Conservation (phyloP, 441 rosid genomes). For the Adansonia gregorii region DNA sequence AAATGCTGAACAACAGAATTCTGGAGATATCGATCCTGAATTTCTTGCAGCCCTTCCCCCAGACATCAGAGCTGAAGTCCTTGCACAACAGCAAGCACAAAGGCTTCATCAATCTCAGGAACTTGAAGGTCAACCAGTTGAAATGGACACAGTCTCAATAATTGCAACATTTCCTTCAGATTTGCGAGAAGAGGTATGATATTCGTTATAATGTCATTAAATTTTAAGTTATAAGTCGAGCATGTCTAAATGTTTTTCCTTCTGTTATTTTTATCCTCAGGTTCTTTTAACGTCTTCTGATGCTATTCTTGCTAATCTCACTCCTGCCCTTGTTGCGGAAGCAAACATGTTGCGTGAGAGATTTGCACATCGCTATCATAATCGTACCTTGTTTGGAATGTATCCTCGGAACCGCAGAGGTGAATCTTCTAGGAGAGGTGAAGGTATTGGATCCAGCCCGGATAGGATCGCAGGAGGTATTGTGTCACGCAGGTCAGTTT, state of each 20-base stretch:
- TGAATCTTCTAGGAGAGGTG: constrained; percentile 90
- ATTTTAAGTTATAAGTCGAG: constrained; percentile 1
- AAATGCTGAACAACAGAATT: constrained; percentile 66
- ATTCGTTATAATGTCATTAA: constrained; percentile 17
- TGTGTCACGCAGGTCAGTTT: constrained; percentile 67
- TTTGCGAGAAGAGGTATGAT: constrained; percentile 89
- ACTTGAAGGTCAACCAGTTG: constrained; percentile 99
- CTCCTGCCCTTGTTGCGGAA: constrained; percentile 99
- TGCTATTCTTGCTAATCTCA: constrained; percentile 97
- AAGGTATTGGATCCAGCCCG: constrained; percentile 69
- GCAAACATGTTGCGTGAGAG: constrained; percentile 98
- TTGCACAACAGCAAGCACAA: constrained; percentile 97
- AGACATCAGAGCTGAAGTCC: constrained; percentile 93
- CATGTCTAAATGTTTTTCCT: neutral
- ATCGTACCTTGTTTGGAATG: constrained; percentile 89
- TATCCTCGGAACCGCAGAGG: constrained; percentile 95
- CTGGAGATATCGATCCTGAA: constrained; percentile 96
- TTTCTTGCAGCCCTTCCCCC: constrained; percentile 99
- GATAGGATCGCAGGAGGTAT: constrained; percentile 62
- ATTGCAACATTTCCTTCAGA: constrained; percentile 98
- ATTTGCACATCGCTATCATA: constrained; percentile 90
- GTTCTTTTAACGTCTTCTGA: constrained; percentile 95
- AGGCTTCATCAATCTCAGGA: constrained; percentile 93
- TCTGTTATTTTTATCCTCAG: constrained; percentile 43
- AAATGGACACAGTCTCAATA: constrained; percentile 98